Base-by-base conservation (phyloP, 805 yeast species). In the Debaryomyces castellii region DNA sequence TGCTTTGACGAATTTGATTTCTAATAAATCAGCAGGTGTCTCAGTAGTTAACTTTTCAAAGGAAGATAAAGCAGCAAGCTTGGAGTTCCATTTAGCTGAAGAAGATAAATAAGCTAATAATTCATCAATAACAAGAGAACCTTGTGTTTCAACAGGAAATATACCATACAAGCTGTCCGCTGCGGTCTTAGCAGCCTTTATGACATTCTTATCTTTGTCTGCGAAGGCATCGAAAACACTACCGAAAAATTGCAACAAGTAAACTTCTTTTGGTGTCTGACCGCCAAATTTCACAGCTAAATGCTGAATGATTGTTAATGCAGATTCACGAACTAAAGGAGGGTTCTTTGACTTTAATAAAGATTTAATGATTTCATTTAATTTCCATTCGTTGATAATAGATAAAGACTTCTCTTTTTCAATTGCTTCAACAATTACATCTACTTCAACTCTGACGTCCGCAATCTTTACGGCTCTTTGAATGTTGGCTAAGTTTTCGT, bases 61-160 rank as follows among this genome's bases (percentile, higher is more conserved):
- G 5, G 82, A 59, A 53, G 79, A 81, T 60, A 92, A 76, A 43
- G 94, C 92, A 14, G 85, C 95, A 36, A 88, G 58, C 66, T 92
- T 92, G 40, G 89, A 79, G 66, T 89, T 94, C 96, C 97, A 91
- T 69, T 91, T 92, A 39, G 97, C 96, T 45, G 96, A 82, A 2
- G 91, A 81, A 49, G 77, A 73, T 55, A 92, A 77, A 63, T 87
- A 90, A 4, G 57, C 64, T 49, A 87, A 65, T 27, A 90, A 62
- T 46, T 70, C 76, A 46, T 85, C 81, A 40, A 92, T 62, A 28
- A 91, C 75, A 12, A 80, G 78, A n/a, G 89, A 74, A 1, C 90
- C 82, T 45, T 85, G 75, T 1, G 94, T 91, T 66, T 89, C 96
- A 12, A 78, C 72, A 38, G 96, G 90, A 71, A 78, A 86, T 51